These are phyloP conservation scores for Hyphopichia fennica DNA, from an alignment of 1,139 yeast species.

Conservation along the genomic window DNA sequence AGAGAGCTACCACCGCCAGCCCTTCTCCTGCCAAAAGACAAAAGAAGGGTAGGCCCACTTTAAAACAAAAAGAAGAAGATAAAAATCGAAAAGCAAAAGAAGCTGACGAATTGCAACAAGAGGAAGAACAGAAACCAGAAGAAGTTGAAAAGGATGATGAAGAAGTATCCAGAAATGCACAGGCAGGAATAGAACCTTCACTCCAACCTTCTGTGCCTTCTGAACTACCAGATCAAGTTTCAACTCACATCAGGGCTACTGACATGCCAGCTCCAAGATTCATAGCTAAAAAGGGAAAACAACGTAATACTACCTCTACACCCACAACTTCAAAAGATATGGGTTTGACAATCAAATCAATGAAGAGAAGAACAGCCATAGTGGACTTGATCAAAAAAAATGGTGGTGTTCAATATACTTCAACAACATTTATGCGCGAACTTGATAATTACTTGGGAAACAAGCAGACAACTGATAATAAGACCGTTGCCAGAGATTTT, in stretches of 20 bases:
- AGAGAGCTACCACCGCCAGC: not conserved
- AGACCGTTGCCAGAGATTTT: conserved; percentile 50
- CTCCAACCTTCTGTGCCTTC: not conserved
- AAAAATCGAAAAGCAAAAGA: not conserved
- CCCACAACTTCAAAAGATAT: conserved; percentile 4
- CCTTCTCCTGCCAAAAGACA: conserved; percentile 9
- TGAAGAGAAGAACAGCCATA: conserved; percentile 33
- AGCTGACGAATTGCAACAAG: not conserved
- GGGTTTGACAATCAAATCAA: conserved; percentile 20
- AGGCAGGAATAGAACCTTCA: no score
- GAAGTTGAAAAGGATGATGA: no score
- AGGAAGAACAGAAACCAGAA: not conserved
- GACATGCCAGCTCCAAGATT: conserved; percentile 1
- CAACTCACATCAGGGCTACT: not conserved
- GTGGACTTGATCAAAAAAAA: conserved; percentile 34
- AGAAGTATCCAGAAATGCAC: no score
- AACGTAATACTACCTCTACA: not conserved
- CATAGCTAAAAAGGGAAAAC: not conserved
- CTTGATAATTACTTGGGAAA: conserved; percentile 37
- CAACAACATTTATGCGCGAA: conserved; percentile 31
- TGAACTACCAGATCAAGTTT: no score
- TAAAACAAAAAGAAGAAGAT: not conserved
- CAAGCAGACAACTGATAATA: conserved; percentile 44
- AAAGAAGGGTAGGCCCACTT: conserved; percentile 2
- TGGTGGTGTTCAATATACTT: conserved; percentile 45